Conservation (phyloP, 139 green algal genomes). For the Spirogloea muscicola region DNA sequence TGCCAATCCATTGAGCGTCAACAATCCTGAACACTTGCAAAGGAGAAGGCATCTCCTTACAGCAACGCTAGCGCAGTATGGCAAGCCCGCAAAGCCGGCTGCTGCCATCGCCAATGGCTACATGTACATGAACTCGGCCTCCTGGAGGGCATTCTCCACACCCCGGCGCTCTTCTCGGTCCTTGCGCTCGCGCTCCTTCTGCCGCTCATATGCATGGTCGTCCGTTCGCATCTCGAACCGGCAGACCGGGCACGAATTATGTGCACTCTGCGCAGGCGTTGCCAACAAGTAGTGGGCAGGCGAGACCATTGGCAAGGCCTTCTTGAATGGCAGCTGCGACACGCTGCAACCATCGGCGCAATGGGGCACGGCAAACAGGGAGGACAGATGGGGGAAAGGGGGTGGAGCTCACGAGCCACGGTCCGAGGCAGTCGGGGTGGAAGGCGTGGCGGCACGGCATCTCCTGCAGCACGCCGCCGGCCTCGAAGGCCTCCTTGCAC, state of each 20-base stretch:
- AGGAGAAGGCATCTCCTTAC: too few relatives aligned
- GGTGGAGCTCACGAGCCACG: constrained; percentile 48
- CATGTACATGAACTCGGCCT: constrained; percentile 78
- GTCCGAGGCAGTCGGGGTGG: constrained; percentile 66
- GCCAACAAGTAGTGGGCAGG: not conserved
- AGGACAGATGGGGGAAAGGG: too few relatives aligned
- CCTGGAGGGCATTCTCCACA: constrained; percentile 63
- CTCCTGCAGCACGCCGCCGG: constrained; percentile 62
- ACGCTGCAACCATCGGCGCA: too few relatives aligned
- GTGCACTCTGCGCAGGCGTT: constrained; percentile 59
- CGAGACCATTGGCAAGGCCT: too few relatives aligned
- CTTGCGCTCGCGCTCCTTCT: constrained; percentile 64
- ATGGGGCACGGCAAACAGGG: too few relatives aligned
- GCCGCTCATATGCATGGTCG: constrained; percentile 62
- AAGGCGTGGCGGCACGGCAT: constrained; percentile 62
- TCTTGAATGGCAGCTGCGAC: too few relatives aligned
- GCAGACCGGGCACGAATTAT: constrained; percentile 78
- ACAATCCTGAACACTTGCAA: too few relatives aligned
- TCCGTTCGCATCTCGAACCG: constrained; percentile 51
- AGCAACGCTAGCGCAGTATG: too few relatives aligned
- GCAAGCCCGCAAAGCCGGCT: too few relatives aligned
- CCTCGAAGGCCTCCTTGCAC: constrained; percentile 54
- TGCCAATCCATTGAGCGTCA: too few relatives aligned
- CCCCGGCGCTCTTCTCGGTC: constrained; percentile 58
- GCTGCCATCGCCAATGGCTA: too few relatives aligned